Evolutionary conservation across 2,329 filamentous ascomycete genomes (phyloP), one percentile per base, ranked within the genome.

Genomic region (Mariannaea elegans): DNA sequence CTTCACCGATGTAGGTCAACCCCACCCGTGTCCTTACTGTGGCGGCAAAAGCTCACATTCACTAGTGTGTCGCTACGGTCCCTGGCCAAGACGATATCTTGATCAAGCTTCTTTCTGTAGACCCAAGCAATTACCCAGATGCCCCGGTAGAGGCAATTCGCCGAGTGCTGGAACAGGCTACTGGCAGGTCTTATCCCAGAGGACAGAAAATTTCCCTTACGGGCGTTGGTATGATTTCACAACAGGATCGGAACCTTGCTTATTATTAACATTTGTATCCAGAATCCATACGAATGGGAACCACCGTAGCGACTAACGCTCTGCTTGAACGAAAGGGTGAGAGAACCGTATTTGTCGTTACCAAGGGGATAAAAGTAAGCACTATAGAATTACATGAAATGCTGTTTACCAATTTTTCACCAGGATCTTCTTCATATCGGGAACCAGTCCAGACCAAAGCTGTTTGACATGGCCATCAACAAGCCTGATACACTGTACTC

Each of bases 281-380:
- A 58, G 91, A 94, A 68, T 93, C 90, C 60, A 97, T 97, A 74
- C 89, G 93, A 46, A 97, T 97, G 93, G 93, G 93, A 39, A 97
- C 93, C 2, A 97, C 93, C 0, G 93, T 97, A 8, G 93, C 93
- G 7, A 97, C 93, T 0, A 97, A 97, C 74, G 93, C 94, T 0
- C 78, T 97, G 54, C 82, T 97, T 2, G 93, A 97, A 76, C 82
- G 93, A 56, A 97, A 97, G 75, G 93, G 93, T 44, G 93, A 96
- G 78, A 87, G 86, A 66, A 93, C 94, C 71, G 93, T 91, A 10
- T 84, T 97, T 74, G 87, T 97, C 1, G 91, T 95, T 13, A 97
- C 92, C 0, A 89, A 88, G 66, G 93, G 93, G 0, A 97, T 97
- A 80, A 88, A 56, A 31, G 52, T 61, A 13, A 18, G 34, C 10